Percentiles rank a stretch among this genome's conserved stretches.
Conservation (phyloP, 345 rosid species). For the Acer negundo region DNA sequence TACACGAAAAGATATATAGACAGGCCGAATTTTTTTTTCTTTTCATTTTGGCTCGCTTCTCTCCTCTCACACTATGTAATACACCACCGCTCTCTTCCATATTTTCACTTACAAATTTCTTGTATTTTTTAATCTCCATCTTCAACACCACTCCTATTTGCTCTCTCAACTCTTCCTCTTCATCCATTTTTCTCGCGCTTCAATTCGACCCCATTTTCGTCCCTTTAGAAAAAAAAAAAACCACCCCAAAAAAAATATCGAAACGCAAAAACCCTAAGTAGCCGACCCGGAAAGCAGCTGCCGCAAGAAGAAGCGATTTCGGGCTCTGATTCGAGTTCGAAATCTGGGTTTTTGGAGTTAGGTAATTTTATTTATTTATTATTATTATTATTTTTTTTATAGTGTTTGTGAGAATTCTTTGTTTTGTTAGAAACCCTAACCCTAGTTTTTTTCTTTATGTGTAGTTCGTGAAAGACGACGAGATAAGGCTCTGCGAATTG, state of each 20-base stretch:
- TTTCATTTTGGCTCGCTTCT: no score
- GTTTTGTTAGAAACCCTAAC: background rate
- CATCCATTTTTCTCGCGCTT: background rate
- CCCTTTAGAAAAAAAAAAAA: background rate
- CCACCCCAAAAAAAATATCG: no score
- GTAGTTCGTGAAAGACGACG: background rate
- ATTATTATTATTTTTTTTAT: background rate
- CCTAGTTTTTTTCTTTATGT: background rate
- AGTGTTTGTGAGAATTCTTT: background rate
- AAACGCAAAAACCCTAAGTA: slow-evolving; percentile 11
- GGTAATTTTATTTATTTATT: background rate
- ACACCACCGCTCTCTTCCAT: no score
- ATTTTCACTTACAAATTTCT: no score
- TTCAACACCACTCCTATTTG: background rate
- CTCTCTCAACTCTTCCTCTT: background rate
- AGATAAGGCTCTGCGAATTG: background rate
- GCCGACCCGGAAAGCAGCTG: background rate
- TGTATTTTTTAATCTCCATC: background rate
- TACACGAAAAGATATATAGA: no score
- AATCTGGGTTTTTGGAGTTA: background rate
- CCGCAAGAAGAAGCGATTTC: background rate
- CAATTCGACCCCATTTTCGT: background rate
- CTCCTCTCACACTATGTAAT: no score
- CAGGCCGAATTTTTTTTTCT: background rate
- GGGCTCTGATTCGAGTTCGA: background rate